Base-by-base conservation (phyloP, 768 basidiomycete genomes). In the Calocybe cyanea region DNA sequence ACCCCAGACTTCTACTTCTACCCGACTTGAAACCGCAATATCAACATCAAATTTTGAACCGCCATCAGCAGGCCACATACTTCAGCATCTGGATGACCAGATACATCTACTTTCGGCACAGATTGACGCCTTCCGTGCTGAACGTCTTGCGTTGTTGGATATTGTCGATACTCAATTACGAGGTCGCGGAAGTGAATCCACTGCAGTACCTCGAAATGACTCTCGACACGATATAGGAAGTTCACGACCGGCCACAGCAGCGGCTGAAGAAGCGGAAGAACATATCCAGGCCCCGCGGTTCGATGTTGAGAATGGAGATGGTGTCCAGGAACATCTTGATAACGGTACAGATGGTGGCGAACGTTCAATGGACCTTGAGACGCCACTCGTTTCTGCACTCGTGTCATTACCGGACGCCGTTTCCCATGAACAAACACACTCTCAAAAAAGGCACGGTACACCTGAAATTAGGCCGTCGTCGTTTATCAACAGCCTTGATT, bases 81-180 rank as follows among this genome's bases (percentile, higher is more conserved):
- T 53, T 19, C 45, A 42, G 2, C 47, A 42, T 20, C 58, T 72
- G 14, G 60, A 65, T 40, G 56, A 59, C 18, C 66, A 70, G 38
- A 59, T 73, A 31, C 58, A 53, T 8, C 42, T 43, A 0, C 58
- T 71, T 47, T 58, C 59, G 2, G 40, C 58, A 11, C 59, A 62
- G 25, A 57, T 67, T 21, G 64, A 69, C 4, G 58, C 54, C 5
- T 61, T 71, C 31, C 57, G 56, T 32, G 46, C 56, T 3, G 71
- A 73, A 43, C 58, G 63, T 38, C 51, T 54, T 11, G 50, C 55
- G 1, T 52, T 69, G 6, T 14, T 36, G 2, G 24, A 38, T 18
- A 9, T 54, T 1, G 43, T 58, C n/a, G 44, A 48, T 17, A 45
- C 48, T 2, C 47, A 55, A 34, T 30, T 42, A 28, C 41, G 40